Base-by-base conservation (phyloP, 1,284 basidiomycete species). In the Ceratorhiza oryzae-sativae region DNA sequence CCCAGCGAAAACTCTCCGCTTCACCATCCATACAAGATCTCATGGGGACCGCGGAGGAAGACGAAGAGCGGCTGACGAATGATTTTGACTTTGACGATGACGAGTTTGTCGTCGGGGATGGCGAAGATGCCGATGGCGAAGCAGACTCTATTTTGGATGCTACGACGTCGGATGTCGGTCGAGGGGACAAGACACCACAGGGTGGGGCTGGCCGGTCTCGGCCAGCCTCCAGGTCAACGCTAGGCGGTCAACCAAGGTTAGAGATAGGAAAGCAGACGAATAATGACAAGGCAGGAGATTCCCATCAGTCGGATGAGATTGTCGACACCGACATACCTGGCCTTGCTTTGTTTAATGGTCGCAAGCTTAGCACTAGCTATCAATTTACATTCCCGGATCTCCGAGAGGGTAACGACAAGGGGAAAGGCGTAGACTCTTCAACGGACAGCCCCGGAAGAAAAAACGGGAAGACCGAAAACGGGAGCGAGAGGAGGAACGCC, bases 371-470 rank as follows among this genome's bases (percentile, higher is more conserved):
- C 60, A 42, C 80, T 75, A 83, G 84, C 15, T 89, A 88, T 77
- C 86, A 87, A 67, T 95, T 95, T 79, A 93, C 92, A 0, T 95
- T 94, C 77, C 80, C 86, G 10, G 84, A 88, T 30, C 53, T 71
- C 45, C 9, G 55, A 27, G 13, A n/a, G 8, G 48, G 53, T 9
- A 18, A 34, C 9, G 27, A 27, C 45, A 30, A 18, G 42, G 27
- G 60, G 4, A 23, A 42, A 10, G 25, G 9, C 30, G 13, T 15
- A 1, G 36, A 8, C 12, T n/a, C n/a, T 30, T 23, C 39, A 1
- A 27, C 15, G 32, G 60, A 13, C 25, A 49, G 1, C 36, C 56
- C 36, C 36, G 27, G 13, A 59, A 42, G 56, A 68, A 68, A 32
- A 32, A 12, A 12, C 58, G 55, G 41, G 53, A 46, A 32, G 65